Base-by-base conservation (phyloP, 139 green algal species). In the Micromonas commoda region DNA sequence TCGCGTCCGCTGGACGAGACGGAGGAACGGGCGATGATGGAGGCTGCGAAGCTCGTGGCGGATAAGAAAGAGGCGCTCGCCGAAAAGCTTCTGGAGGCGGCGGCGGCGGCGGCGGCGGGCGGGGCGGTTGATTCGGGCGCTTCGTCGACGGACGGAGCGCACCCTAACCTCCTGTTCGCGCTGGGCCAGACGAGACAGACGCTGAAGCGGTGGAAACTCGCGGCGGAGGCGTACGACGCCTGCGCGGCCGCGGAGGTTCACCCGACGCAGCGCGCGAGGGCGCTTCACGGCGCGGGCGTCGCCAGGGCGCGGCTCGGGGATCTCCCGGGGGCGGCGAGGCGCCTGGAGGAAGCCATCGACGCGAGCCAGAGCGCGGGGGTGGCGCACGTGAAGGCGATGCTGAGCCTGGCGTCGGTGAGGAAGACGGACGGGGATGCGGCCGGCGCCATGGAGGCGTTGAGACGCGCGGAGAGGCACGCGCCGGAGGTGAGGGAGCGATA, bases 151-250 rank as follows among this genome's bases (percentile, higher is more conserved):
- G 45, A 57, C 45, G 45, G 33, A 13, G 67, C 35, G 20, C 67
- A 74, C 26, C 67, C 67, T 3, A 38, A 34, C 4, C 13, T 74
- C 2, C 35, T 60, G 33, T 74, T 35, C 52, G 67, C 67, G 67
- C 67, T 74, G 21, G 67, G 13, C 16, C 67, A 74, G 26, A 74
- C 67, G 67, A 21, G 31, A 3, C 23, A n/a, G 6, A 2, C 32
- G 32, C 9, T 74, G 67, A 74, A 74, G 52, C 20, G 34, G 5
- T 74, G 67, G 67, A 74, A 74, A 31, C 9, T 63, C 19, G 28
- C 67, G 4, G 67, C 67, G 34, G 13, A 33, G 2, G 31, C 67
- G 67, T 74, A 74, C n/a, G 67, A 74, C 5, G 28, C 20, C 6
- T 63, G 19, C 34, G 67, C 67, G 67, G 5, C 23, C 2, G 3